Base-by-base conservation (phyloP, 2,329 filamentous ascomycete genomes). In the Emergomyces pasteurianus region DNA sequence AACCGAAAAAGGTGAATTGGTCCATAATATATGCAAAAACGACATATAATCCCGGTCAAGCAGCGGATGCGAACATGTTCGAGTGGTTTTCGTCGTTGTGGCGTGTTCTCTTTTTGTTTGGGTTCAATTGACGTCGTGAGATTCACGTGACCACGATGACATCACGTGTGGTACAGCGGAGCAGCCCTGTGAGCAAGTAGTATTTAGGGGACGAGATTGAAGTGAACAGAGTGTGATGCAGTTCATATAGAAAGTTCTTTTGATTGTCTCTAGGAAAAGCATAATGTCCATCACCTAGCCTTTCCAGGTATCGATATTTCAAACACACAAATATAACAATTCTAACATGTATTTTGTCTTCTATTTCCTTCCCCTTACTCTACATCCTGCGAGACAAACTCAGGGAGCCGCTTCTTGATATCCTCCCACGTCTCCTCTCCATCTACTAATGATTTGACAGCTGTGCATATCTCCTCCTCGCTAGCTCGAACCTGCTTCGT, bases 401-500 rank as follows among this genome's bases (percentile, higher is more conserved):
- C 85, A 34, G 92, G 92, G 68, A 97, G 79, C 70, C 91, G 86
- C 65, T 82, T 81, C 74, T 87, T 81, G 43, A 96, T 80, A 70
- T 95, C 86, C 64, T 80, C 78, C 85, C 86, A 88, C 40, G 78
- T 80, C 76, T 86, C 83, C 62, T 81, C 82, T 54, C 84, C 85
- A 61, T 84, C 81, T 50, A 83, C 80, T 65, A 87, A 75, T 60
- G 77, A 80, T 74, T 83, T 83, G 68, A 94, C 83, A 34, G 90
- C 90, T 61, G 83, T 81, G 62, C 94, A 77, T 62, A 97, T 90
- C 72, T 87, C 87, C 47, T 89, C 87, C 72, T 94, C 83, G 64
- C 85, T 86, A 12, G 89, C 89, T 63, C 94, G 87, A 61, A 97
- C 91, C 78, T 97, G 92, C 73, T 86, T 88, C 59, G 90, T 96